Evolutionary conservation across 2,329 filamentous ascomycete species (phyloP).

Genomic region (Chaetomium globosum): DNA sequence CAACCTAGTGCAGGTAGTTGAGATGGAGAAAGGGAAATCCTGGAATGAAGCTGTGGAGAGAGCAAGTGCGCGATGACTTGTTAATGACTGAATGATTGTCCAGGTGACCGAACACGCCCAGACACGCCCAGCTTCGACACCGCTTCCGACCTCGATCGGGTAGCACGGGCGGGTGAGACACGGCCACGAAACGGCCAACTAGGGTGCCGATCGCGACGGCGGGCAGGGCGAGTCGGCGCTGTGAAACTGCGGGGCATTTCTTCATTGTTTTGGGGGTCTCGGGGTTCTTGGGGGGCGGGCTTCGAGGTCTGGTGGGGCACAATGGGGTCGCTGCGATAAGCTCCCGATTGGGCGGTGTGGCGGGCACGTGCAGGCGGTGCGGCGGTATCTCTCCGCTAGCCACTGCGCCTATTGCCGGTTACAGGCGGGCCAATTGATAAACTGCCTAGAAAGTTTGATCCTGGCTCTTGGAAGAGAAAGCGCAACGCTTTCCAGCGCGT

Average conservation of each 20-base stretch:
- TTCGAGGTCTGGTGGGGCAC: neutral
- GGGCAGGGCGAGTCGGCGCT: slow-evolving; percentile 5
- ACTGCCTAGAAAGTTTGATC: slow-evolving; percentile 26
- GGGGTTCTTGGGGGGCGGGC: neutral
- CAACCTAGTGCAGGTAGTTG: too few relatives aligned
- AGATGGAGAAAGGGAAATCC: neutral
- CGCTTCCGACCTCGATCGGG: slow-evolving; percentile 23
- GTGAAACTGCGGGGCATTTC: neutral
- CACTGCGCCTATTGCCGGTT: slow-evolving; percentile 38
- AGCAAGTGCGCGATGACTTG: neutral
- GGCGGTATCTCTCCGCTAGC: slow-evolving; percentile 5
- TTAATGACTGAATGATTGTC: neutral
- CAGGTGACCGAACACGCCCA: neutral
- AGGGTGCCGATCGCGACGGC: neutral
- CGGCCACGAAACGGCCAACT: slow-evolving; percentile 14
- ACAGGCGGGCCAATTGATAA: slow-evolving; percentile 35
- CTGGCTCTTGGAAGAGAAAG: slow-evolving; percentile 9
- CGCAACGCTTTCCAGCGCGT: slow-evolving; percentile 31
- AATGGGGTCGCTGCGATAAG: slow-evolving; percentile 16
- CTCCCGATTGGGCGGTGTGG: slow-evolving; percentile 25
- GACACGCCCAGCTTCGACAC: neutral
- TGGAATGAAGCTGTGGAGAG: neutral
- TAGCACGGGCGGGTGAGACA: slow-evolving; percentile 10
- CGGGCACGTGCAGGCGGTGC: neutral
- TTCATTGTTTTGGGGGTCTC: neutral